Conservation (phyloP, 495 filamentous ascomycete species). For the Penicillium diatomitis region DNA sequence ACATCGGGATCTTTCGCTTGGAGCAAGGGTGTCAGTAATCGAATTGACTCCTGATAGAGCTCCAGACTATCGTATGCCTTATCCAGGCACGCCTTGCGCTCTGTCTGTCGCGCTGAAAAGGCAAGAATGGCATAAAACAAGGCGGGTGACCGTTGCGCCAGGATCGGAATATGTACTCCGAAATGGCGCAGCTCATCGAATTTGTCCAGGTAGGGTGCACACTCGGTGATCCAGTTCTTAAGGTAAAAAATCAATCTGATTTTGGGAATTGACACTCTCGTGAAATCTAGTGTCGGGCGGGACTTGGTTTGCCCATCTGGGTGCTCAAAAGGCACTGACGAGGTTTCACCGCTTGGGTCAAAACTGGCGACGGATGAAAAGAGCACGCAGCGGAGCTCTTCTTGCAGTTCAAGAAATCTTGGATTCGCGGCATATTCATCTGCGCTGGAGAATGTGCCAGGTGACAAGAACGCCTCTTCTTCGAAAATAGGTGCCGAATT, state of each 20-base stretch:
- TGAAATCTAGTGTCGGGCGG: conserved; percentile 19
- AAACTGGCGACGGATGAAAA: conserved; percentile 20
- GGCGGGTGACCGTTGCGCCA: conserved; percentile 23
- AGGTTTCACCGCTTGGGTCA: conserved; percentile 14
- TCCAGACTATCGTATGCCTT: conserved; percentile 28
- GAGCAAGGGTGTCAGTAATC: conserved; percentile 19
- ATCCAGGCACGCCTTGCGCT: conserved; percentile 23
- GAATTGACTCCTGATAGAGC: conserved; percentile 29
- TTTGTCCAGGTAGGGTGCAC: conserved; percentile 32
- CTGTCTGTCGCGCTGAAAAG: conserved; percentile 27
- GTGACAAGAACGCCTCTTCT: conserved; percentile 20
- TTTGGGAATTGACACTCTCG: conserved; percentile 19
- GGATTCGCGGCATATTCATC: conserved; percentile 24
- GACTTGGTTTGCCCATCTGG: conserved; percentile 5
- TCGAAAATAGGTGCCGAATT: conserved; percentile 10
- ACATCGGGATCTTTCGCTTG: conserved; percentile 26
- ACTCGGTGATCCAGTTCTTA: conserved; percentile 23
- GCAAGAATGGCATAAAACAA: conserved; percentile 29
- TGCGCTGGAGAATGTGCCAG: conserved; percentile 21
- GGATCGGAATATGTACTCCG: conserved; percentile 25
- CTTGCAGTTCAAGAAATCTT: conserved; percentile 20
- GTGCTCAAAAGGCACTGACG: conserved; percentile 11
- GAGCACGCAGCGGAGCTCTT: conserved; percentile 20
- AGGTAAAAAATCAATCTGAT: conserved; percentile 18
- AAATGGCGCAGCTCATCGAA: conserved; percentile 29